Percentiles rank a stretch among this genome's conserved stretches.
These are phyloP conservation scores for Neckera pumila DNA, from an alignment of 225 moss, liverwort and hornwort genomes.

Conservation along the genomic window DNA sequence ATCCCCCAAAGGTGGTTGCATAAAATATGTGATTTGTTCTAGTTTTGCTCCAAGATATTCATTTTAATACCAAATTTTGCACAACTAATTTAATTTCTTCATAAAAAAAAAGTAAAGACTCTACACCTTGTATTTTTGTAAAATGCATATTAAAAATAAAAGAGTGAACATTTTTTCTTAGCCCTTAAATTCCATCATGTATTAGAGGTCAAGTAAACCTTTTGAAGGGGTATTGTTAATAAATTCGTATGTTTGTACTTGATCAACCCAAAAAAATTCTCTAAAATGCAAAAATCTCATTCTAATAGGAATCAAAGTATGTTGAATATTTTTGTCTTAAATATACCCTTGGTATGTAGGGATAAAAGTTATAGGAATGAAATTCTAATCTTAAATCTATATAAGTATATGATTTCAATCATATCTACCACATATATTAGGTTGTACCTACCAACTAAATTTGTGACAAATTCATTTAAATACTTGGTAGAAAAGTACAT, in stretches of 20 bases:
- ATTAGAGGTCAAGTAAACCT: neutral
- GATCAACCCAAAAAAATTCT: neutral
- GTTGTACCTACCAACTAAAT: neutral
- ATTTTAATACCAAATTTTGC: neutral
- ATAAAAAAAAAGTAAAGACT: neutral
- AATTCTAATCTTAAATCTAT: neutral
- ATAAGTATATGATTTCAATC: neutral
- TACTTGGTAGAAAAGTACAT: neutral
- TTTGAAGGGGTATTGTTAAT: neutral
- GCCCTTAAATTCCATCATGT: neutral
- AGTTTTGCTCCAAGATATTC: neutral
- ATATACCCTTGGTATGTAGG: accelerated
- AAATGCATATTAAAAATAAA: neutral
- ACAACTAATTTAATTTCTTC: neutral
- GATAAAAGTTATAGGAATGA: neutral
- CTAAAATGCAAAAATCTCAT: neutral
- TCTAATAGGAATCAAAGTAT: neutral
- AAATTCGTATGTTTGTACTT: neutral
- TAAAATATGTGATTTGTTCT: neutral
- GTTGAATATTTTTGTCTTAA: too few species aligned
- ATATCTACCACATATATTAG: too few species aligned
- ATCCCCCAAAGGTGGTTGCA: accelerated
- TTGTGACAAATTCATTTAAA: neutral
- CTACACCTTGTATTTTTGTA: neutral
- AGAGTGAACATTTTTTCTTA: neutral